Evolutionary conservation across 805 yeast species (phyloP), one percentile per base, ranked within the genome.

Genomic region (Pichia sporocuriosa): DNA sequence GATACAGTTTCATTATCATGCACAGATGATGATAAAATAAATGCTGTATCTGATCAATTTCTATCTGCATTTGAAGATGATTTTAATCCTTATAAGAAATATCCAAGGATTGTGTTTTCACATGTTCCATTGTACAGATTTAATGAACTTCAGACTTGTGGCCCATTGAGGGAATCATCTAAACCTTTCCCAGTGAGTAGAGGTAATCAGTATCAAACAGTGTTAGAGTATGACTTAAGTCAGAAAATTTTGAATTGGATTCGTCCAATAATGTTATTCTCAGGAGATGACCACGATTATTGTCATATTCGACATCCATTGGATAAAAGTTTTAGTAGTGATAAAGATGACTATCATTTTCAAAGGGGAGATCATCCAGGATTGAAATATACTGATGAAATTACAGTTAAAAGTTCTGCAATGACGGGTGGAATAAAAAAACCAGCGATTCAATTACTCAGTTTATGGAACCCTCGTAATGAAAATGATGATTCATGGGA

Each of bases 261-360:
- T 1, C 63, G 72, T 35, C 99, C 99, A 0, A 68, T 68, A 13
- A 60, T 80, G 10, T 70, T 84, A 4, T 85, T 88, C 55, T 78
- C 94, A 6, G 99, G 98, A 1, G 99, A 93, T 59, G 98, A 93
- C 59, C 99, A 93, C 64, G 98, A 93, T 59, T 88, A 86, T 52
- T 93, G 99, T 59, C 85, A 82, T 48, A 72, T 82, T 16, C 63
- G 63, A 12, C 97, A 89, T 57, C 50, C 54, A 10, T 35, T 38
- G 9, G 39, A 31, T 16, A 42, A 42, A 23, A 21, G 9, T 13
- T 46, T 10, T 56, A 64, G 44, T 30, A 34, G 27, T 11, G 22
- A 35, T 13, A 19, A 16, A 5, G 33, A 35, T 19, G 50, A 49
- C 32, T 43, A 44, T 26, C 17, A 22, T n/a, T 39, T 37, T 31